Evolutionary conservation across 1,284 basidiomycete genomes (phyloP).

Genomic region (Ganoderma sinense): DNA sequence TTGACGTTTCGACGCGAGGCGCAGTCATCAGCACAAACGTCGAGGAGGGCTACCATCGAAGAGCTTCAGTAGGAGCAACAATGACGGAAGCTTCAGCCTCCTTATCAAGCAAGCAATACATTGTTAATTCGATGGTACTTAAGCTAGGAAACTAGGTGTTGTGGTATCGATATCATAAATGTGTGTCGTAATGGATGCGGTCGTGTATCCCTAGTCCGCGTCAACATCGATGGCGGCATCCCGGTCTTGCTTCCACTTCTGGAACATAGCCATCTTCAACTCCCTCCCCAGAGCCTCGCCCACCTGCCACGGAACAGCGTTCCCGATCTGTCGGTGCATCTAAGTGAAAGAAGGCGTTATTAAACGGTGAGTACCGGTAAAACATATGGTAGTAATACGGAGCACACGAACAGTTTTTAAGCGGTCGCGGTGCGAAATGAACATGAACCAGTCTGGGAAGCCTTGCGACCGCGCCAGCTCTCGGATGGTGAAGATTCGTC

Average conservation of each 20-base stretch:
- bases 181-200: background rate
- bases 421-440: conserved; percentile 56
- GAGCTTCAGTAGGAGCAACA: too few relatives aligned
- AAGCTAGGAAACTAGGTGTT: background rate
- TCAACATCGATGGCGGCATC: conserved; percentile 41
- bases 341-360: conserved; percentile 34
- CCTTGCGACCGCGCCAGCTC: conserved; percentile 81
- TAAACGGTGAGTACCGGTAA: background rate
- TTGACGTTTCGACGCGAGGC: too few relatives aligned
- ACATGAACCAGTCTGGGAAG: conserved; percentile 75
- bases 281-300: conserved; percentile 68
- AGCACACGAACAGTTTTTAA: conserved; percentile 62
- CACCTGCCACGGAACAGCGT: conserved; percentile 74
- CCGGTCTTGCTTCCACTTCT: conserved; percentile 52
- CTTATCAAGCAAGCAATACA: too few relatives aligned
- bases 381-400: background rate
- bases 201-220: background rate
- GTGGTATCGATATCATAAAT: background rate
- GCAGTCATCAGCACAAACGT: too few relatives aligned
- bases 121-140: too few relatives aligned
- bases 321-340: conserved; percentile 83
- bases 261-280: conserved; percentile 56
- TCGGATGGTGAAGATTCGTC: conserved; percentile 71
- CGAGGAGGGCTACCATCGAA: too few relatives aligned
- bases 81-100: too few relatives aligned